phyloP scores from a whole-genome alignment of 306 rosid genomes.

The Hippophae tibetana region DNA sequence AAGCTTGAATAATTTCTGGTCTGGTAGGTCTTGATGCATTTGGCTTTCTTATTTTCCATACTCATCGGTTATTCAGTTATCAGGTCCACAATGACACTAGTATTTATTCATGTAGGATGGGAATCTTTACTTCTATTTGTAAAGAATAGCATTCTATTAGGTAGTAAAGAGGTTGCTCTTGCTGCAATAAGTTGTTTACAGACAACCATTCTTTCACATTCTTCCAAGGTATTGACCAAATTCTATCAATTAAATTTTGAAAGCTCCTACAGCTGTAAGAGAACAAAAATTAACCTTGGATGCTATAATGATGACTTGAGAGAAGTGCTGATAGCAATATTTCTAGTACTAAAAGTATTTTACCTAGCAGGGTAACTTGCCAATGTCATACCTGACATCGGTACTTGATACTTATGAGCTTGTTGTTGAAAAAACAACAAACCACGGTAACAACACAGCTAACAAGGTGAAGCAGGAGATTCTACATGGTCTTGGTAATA shows the following conservation, averaged over 20 bases:
- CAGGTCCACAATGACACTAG: slow-evolving; percentile 7
- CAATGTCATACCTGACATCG: slow-evolving; percentile 70
- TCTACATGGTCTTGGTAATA: slow-evolving; percentile 83
- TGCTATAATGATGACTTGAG: not conserved
- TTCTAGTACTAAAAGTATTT: slow-evolving; percentile 20
- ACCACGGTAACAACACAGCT: slow-evolving; percentile 46
- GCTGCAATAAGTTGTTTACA: slow-evolving; percentile 90
- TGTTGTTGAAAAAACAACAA: slow-evolving; percentile 61
- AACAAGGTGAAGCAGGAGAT: slow-evolving; percentile 92
- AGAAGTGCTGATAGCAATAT: not conserved
- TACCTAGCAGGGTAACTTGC: slow-evolving; percentile 70
- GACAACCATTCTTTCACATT: slow-evolving; percentile 77
- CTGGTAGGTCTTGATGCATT: slow-evolving; percentile 51
- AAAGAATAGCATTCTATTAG: slow-evolving; percentile 63
- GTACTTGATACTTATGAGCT: slow-evolving; percentile 72
- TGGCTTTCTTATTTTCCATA: slow-evolving; percentile 7
- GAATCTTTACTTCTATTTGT: slow-evolving; percentile 80
- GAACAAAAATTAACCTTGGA: not conserved
- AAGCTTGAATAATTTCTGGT: slow-evolving; percentile 71
- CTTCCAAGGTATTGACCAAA: slow-evolving; percentile 55
- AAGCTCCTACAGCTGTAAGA: not conserved
- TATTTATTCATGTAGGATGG: slow-evolving; percentile 63
- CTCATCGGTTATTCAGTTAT: slow-evolving; percentile 15
- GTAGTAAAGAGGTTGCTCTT: slow-evolving; percentile 95
- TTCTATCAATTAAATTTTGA: slow-evolving; percentile 14